Conservation (phyloP, 1,284 basidiomycete genomes). For the Paramarasmius palmivorus region DNA sequence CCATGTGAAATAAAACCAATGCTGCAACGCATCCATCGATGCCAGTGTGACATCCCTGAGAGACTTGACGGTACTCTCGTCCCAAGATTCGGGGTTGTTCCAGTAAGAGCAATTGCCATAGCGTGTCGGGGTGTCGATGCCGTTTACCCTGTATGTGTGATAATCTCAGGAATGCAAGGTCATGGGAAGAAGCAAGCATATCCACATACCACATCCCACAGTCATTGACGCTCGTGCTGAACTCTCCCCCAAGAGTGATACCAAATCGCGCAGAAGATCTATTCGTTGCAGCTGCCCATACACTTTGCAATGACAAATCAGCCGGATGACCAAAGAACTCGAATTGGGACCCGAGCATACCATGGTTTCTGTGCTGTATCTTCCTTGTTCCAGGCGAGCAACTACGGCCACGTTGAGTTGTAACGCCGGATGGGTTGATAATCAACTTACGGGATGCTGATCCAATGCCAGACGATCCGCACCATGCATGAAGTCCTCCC, state of each 20-base stretch:
- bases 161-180: conserved; percentile 37
- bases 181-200: conserved; percentile 1
- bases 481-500: conserved; percentile 30
- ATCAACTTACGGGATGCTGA: conserved; percentile 53
- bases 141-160: conserved; percentile 37
- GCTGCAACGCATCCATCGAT: conserved; percentile 74
- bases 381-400: conserved; percentile 41
- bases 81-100: conserved; percentile 35
- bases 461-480: conserved; percentile 77
- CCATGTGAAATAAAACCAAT: conserved; percentile 91
- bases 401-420: conserved; percentile 47
- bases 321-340: conserved; percentile 19
- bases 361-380: conserved; percentile 30
- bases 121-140: conserved; percentile 37
- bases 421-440: too few relatives aligned
- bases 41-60: conserved; percentile 60
- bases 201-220: conserved; percentile 48
- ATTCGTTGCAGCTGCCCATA: conserved; percentile 47
- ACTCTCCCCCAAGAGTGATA: conserved; percentile 72
- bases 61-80: conserved; percentile 47
- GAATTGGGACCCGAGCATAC: conserved; percentile 52
- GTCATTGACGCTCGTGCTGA: conserved; percentile 65
- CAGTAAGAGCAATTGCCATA: too few relatives aligned
- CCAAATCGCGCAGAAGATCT: conserved; percentile 61
- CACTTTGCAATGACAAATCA: conserved; percentile 26